Percentiles rank a stretch among this genome's conserved stretches.
Evolutionary conservation across 2,329 filamentous ascomycete genomes (phyloP).

Genomic region (Eutypella sp.): DNA sequence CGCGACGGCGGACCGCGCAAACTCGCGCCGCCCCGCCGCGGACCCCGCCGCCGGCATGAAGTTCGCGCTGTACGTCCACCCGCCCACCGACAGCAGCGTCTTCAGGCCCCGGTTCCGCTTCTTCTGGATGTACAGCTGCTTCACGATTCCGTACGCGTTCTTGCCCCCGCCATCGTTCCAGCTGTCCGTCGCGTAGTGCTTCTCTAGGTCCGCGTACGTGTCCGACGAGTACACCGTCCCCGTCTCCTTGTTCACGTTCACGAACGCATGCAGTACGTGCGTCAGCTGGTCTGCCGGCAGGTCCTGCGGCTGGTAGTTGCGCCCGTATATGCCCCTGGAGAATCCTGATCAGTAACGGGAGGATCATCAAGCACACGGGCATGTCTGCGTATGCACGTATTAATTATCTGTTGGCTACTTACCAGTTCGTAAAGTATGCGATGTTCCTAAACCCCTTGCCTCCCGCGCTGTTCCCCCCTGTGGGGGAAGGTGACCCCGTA

Average conservation of each 20-base stretch:
- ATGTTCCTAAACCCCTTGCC: conserved; percentile 33
- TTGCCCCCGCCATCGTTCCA: conserved; percentile 45
- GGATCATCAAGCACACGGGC: background rate
- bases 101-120: conserved; percentile 73
- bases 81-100: conserved; percentile 74
- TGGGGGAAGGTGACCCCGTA: background rate
- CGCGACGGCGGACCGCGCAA: conserved; percentile 63
- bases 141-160: conserved; percentile 73
- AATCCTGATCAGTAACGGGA: conserved; percentile 3
- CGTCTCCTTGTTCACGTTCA: conserved; percentile 35
- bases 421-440: conserved; percentile 54
- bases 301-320: conserved; percentile 61
- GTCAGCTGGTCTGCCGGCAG: conserved; percentile 66
- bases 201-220: conserved; percentile 58
- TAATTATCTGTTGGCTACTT: conserved; percentile 12
- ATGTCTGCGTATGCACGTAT: background rate
- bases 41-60: conserved; percentile 62
- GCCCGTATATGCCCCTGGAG: conserved; percentile 34
- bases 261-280: conserved; percentile 63
- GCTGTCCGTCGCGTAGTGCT: conserved; percentile 63
- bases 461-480: background rate
- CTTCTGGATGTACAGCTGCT: conserved; percentile 73
- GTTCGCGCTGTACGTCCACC: conserved; percentile 71
- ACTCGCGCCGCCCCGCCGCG: conserved; percentile 53
- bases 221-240: conserved; percentile 55